Evolutionary conservation across 768 basidiomycete genomes (phyloP).

Genomic region (Calocera cornea): DNA sequence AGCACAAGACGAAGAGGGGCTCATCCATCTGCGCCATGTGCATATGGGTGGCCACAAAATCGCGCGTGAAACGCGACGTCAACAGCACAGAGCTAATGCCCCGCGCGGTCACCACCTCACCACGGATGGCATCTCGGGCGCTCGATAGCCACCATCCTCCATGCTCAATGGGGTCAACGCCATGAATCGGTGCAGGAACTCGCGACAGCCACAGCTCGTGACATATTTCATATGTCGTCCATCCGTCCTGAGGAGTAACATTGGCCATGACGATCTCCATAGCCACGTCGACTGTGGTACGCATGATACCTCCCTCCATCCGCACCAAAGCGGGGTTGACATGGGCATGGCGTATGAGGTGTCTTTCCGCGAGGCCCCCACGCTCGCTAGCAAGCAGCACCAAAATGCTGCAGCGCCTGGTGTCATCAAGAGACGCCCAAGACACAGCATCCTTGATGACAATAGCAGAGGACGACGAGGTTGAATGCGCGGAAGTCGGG

Average conservation of each 20-base stretch:
- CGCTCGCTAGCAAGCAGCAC: too few species aligned
- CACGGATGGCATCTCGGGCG: not conserved
- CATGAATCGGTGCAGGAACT: not conserved
- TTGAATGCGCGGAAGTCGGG: too few species aligned
- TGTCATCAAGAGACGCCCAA: too few species aligned
- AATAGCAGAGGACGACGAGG: too few species aligned
- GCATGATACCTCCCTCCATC: not conserved
- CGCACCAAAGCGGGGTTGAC: not conserved
- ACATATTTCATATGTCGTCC: not conserved
- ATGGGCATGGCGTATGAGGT: not conserved
- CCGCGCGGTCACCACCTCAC: not conserved
- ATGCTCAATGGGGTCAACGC: not conserved
- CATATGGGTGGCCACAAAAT: not conserved
- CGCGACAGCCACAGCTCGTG: not conserved
- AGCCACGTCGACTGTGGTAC: not conserved
- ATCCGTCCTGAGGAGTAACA: not conserved
- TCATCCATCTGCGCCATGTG: not conserved
- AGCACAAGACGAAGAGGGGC: not conserved
- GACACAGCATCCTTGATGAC: too few species aligned
- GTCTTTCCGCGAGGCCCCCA: not conserved
- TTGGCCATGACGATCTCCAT: not conserved
- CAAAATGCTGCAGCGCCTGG: too few species aligned
- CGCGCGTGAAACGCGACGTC: not conserved
- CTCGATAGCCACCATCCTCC: not conserved
- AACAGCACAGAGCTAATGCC: not conserved